phyloP scores from a whole-genome alignment of 441 rosid species.

The Croton laevigatus region DNA sequence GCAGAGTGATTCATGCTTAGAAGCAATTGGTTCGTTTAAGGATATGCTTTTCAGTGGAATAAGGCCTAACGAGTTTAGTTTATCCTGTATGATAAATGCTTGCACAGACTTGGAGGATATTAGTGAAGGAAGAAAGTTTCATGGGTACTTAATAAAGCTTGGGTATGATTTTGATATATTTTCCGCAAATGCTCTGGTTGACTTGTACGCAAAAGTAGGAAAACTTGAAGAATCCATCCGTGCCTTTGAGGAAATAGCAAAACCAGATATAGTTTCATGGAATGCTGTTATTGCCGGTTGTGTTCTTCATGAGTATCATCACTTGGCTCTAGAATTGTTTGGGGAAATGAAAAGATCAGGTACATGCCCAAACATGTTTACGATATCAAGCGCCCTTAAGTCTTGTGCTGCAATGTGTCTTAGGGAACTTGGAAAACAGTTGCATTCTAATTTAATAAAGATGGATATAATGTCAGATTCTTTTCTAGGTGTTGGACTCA shows the following conservation, averaged over 20 bases:
- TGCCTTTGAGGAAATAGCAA: slow-evolving; percentile 42
- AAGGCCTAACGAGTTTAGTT: slow-evolving; percentile 62
- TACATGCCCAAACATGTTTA: slow-evolving; percentile 47
- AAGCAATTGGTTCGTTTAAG: slow-evolving; percentile 47
- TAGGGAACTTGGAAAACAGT: slow-evolving; percentile 46
- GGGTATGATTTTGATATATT: slow-evolving; percentile 50
- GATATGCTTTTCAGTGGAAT: slow-evolving; percentile 52
- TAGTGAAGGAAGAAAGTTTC: slow-evolving; percentile 46
- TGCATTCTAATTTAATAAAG: slow-evolving; percentile 50
- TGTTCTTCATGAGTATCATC: slow-evolving; percentile 43
- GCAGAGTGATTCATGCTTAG: slow-evolving; percentile 39
- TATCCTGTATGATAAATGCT: slow-evolving; percentile 61
- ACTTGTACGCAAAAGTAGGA: slow-evolving; percentile 68
- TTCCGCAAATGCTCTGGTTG: slow-evolving; percentile 64
- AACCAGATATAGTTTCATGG: slow-evolving; percentile 70
- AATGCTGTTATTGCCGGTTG: slow-evolving; percentile 67
- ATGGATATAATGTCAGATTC: slow-evolving; percentile 44
- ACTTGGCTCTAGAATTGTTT: slow-evolving; percentile 42
- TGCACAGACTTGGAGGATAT: slow-evolving; percentile 51
- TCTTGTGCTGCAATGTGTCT: slow-evolving; percentile 50
- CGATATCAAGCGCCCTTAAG: slow-evolving; percentile 59
- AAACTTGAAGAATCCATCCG: slow-evolving; percentile 40
- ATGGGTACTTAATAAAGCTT: slow-evolving; percentile 52
- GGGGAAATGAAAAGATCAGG: slow-evolving; percentile 42
- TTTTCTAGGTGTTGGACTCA: slow-evolving; percentile 55